A percentile compares a stretch with the other conserved stretches of the same genome.
These are phyloP conservation scores for Diaporthe sp. DNA, from an alignment of 2,329 filamentous ascomycete genomes.

Conservation along the genomic window DNA sequence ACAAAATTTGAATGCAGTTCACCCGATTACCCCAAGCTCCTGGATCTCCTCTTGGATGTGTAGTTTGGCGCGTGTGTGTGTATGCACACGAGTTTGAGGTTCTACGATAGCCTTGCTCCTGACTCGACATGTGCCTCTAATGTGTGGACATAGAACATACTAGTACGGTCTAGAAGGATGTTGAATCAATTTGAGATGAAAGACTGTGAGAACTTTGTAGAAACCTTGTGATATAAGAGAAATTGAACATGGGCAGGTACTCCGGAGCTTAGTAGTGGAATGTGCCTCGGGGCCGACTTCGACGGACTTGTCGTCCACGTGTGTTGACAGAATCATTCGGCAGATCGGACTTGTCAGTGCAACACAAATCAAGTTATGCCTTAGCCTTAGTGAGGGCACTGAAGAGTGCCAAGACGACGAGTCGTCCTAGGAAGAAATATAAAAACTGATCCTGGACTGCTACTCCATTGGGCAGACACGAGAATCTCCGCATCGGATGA, in stretches of 20 bases:
- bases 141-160: background rate
- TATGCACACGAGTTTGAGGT: background rate
- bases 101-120: background rate
- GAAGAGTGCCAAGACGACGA: background rate
- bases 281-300: too few relatives aligned
- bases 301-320: background rate
- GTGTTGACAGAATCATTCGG: background rate
- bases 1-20: conserved; percentile 36
- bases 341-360: background rate
- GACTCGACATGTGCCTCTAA: background rate
- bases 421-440: background rate
- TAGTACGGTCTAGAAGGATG: too few relatives aligned
- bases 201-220: too few relatives aligned
- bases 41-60: conserved; percentile 45
- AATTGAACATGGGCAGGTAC: too few relatives aligned
- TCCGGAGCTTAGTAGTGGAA: background rate
- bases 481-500: conserved; percentile 7
- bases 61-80: background rate
- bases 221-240: too few relatives aligned
- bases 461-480: background rate
- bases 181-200: background rate
- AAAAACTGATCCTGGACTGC: background rate
- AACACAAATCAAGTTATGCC: background rate
- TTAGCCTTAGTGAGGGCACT: background rate
- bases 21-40: conserved; percentile 46